Evolutionary conservation across 768 basidiomycete species (phyloP).

Genomic region (Pisolithus sp.): DNA sequence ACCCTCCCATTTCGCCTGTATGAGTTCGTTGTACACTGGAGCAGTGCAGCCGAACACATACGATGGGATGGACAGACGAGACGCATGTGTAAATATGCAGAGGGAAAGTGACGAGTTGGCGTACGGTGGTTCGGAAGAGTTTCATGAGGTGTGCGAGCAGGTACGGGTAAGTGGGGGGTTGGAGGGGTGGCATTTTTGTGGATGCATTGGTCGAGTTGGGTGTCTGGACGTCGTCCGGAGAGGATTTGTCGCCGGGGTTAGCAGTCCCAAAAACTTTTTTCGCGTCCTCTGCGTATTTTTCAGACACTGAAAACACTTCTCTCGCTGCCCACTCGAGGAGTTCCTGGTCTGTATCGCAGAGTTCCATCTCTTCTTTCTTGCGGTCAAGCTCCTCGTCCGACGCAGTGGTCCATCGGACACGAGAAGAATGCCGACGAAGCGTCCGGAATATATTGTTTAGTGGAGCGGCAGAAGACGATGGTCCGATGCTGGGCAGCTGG

Average conservation of each 20-base stretch:
- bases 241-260: neutral
- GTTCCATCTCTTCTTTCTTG: slow-evolving; percentile 68
- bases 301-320: slow-evolving; percentile 61
- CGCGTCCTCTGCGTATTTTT: slow-evolving; percentile 43
- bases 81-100: slow-evolving; percentile 75
- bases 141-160: slow-evolving; percentile 74
- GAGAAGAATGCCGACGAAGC: slow-evolving; percentile 46
- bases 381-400: slow-evolving; percentile 53
- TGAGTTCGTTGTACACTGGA: slow-evolving; percentile 80
- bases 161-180: slow-evolving; percentile 64
- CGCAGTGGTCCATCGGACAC: slow-evolving; percentile 44
- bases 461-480: neutral
- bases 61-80: slow-evolving; percentile 64
- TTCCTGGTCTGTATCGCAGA: slow-evolving; percentile 60
- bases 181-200: slow-evolving; percentile 34
- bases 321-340: slow-evolving; percentile 68
- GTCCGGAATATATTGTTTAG: slow-evolving; percentile 47
- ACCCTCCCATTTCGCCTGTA: slow-evolving; percentile 76
- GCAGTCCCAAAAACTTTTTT: slow-evolving; percentile 30
- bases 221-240: neutral
- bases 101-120: slow-evolving; percentile 76
- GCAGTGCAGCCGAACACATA: slow-evolving; percentile 91
- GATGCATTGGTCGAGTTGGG: slow-evolving; percentile 5
- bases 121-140: slow-evolving; percentile 72
- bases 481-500: slow-evolving; percentile 14